These are phyloP conservation scores for Russula brevipes DNA, from an alignment of 768 basidiomycete genomes.

Conservation along the genomic window DNA sequence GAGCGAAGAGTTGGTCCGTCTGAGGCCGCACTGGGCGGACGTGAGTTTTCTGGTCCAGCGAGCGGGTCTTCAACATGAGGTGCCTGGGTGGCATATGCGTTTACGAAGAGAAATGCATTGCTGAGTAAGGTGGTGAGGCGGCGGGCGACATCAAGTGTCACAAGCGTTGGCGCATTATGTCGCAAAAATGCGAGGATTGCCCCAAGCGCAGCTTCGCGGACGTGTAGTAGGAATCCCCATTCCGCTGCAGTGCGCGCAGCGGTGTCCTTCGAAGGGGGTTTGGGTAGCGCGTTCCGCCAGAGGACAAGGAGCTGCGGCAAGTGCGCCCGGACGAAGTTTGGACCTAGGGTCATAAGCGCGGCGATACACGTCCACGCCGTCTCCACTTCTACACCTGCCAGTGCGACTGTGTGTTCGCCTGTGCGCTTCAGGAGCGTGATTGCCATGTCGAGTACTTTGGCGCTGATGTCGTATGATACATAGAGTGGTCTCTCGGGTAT, in stretches of 20 bases:
- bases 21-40: constrained; percentile 26
- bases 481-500: constrained; percentile 87
- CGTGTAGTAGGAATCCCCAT: constrained; percentile 87
- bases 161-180: constrained; percentile 67
- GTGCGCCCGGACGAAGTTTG: constrained; percentile 89
- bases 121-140: constrained; percentile 80
- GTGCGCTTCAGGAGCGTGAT: constrained; percentile 85
- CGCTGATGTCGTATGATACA: constrained; percentile 88
- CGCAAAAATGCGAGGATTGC: constrained; percentile 85
- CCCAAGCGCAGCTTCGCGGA: constrained; percentile 84
- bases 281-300: constrained; percentile 96
- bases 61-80: constrained; percentile 55
- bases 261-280: constrained; percentile 86
- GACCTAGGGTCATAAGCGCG: constrained; percentile 86
- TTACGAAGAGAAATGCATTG: constrained; percentile 87
- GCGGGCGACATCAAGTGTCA: constrained; percentile 87
- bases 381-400: constrained; percentile 82
- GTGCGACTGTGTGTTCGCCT: constrained; percentile 81
- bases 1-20: constrained; percentile 60
- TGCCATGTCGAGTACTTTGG: constrained; percentile 88
- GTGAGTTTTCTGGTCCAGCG: constrained; percentile 34
- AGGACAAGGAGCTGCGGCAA: constrained; percentile 90
- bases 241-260: constrained; percentile 66
- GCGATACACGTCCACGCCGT: constrained; percentile 92
- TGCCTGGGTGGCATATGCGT: constrained; percentile 66